Base-by-base conservation (phyloP, 2,329 filamentous ascomycete genomes). In the Cercospora berteroae region DNA sequence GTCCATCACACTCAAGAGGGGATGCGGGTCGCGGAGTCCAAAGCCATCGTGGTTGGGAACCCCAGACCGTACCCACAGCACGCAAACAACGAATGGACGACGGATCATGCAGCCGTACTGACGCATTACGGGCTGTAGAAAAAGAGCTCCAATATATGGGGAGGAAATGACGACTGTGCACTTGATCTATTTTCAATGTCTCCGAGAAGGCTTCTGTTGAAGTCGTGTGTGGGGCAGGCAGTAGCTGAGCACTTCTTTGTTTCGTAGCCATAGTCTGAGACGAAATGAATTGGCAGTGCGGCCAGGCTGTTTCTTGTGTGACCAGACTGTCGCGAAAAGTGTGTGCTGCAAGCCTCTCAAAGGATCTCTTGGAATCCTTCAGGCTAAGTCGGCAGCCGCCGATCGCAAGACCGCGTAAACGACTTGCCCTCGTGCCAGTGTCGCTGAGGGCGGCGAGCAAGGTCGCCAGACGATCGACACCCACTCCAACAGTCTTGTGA, bases 291-390 rank as follows among this genome's bases (percentile, higher is more conserved):
- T 39, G n/a, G 6, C 36, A 8, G 36, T 39, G 36, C 36, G 6
- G n/a, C n/a, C n/a, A n/a, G n/a, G n/a, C n/a, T n/a, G n/a, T n/a
- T 39, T 13, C 36, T 2, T 39, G 36, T 39, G 36, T n/a, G 4
- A 3, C 13, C 16, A 39, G 13, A 3, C 16, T 39, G 36, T 39
- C 36, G 36, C 36, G 36, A 39, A 9, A 23, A 23, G n/a, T 48
- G 48, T 52, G 23, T n/a, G 12, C 48, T 29, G 48, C 48, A 52
- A 52, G 55, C 55, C 18, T 25, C 6, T 33, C 29, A 58, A 58
- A 58, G 52, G 55, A 58, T 58, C 29, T 20, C 31, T 33, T 31
- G 36, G 55, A 58, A 58, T 58, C 55, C 55, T 58, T 58, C 55
- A 29, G 55, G 55, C 9, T 58, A 33, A 33, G 27, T 31, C 55